Base-by-base conservation (phyloP, 441 rosid genomes). In the Manihot esculenta region DNA sequence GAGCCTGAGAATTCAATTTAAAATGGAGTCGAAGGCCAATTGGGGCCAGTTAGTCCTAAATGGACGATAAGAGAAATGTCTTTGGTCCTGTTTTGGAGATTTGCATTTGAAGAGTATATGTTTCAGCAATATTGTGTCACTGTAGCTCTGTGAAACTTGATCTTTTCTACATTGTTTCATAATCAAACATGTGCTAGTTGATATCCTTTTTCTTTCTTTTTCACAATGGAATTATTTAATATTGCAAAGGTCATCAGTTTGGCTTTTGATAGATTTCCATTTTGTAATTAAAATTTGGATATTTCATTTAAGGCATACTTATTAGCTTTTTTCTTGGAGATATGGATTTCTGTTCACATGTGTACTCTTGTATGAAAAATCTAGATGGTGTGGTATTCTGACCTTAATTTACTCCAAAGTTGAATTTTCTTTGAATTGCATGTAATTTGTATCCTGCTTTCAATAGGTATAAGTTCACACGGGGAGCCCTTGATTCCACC, bases 401-500 rank as follows among this genome's bases (percentile, higher is more conserved):
- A 13, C 27, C 27, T 26, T 27, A 33, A 10, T 60, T 20, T 49
- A 14, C 48, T 24, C 15, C 17, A 53, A 62, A 50, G 1, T 21
- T 59, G n/a, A 4, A 61, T 47, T 18, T 48, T 60, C 60, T 53
- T 68, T n/a, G 20, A 23, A 58, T 58, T 41, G 50, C 24, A 57
- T 68, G 76, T 60, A 70, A 63, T 78, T 74, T 48, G 13, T 70
- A 49, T 47, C 71, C 70, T 73, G 67, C 55, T 74, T 81, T 58
- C 64, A 60, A 70, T 73, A 85, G 97, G 85, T 73, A 68, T 72
- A 56, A 74, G 62, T 72, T 71, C 88, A 60, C 86, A 74, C 70
- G 87, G 84, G 7, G 89, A 93, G 77, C 80, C 80, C n/a, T 49
- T 71, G 64, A 89, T 86, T 80, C 96, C 98, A 71, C 84, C 94